Base-by-base conservation (phyloP, 805 yeast species). In the Starmera pachycereana region DNA sequence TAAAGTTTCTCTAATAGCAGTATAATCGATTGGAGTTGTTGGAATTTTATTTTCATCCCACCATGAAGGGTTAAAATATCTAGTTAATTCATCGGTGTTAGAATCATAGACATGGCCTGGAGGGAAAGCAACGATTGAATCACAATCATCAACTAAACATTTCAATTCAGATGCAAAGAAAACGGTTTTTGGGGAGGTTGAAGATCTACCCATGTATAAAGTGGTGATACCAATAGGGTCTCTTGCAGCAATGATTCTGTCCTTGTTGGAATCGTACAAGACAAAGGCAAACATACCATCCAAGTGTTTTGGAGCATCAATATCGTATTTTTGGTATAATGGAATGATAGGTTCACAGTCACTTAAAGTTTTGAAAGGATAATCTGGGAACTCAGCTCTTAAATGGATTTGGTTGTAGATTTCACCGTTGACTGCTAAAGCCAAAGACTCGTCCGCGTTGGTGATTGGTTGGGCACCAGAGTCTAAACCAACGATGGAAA, bases 271-370 rank as follows among this genome's bases (percentile, higher is more conserved):
- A 67, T 92, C 98, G 63, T 88, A 84, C 40, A 92, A 66, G 33
- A 81, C 96, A 71, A 85, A 92, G 22, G 97, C 97, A 58, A 90
- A 92, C 97, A 92, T 90, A 61, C 99, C 99, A 61, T 92, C 98
- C 53, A 92, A 71, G 61, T 85, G 57, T 61, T 86, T 84, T 58
- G 98, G 96, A 48, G 96, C 88, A 45, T 88, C 97, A 42, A 76
- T 63, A 54, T 72, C 98, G 61, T 86, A 81, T 66, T 90, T 88
- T 59, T 79, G 69, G 62, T 83, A 85, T 53, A 92, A 68, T 40
- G 98, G 98, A 50, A 92, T 87, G 65, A 92, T 90, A 41, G 96
- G 92, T 69, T 92, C 99, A 75, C 99, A 92, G 68, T 92, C 99
- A 31, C 88, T 76, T 51, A 86, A 72, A 38, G 97, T 86, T 66